Conservation (phyloP, 352 stramenopile genomes). For the Thraustochytrium striatum region DNA sequence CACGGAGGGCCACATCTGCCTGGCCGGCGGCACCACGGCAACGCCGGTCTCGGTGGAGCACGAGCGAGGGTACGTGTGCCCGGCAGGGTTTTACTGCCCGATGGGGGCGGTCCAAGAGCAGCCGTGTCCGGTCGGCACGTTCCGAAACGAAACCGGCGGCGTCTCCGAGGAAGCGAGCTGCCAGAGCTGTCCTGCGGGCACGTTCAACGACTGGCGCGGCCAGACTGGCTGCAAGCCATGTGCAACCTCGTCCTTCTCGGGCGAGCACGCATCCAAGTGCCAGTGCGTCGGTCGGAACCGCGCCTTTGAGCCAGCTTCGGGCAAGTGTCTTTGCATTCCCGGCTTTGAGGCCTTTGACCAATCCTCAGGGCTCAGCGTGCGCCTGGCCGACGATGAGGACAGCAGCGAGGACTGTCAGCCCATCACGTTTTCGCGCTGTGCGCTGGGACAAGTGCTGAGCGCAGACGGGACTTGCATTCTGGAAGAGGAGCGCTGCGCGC, state of each 20-base stretch:
- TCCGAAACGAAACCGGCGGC: constrained; percentile 63
- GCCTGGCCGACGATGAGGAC: constrained; percentile 68
- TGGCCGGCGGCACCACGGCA: constrained; percentile 65
- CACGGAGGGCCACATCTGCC: constrained; percentile 73
- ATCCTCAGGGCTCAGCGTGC: constrained; percentile 22
- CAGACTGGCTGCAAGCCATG: constrained; percentile 73
- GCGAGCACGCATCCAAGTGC: constrained; percentile 64
- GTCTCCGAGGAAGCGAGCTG: constrained; percentile 64
- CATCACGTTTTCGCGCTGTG: constrained; percentile 78
- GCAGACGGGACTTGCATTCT: constrained; percentile 67
- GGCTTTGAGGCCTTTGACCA: constrained; percentile 82
- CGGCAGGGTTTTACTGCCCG: constrained; percentile 69
- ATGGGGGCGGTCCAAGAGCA: constrained; percentile 60
- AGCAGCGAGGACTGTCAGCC: constrained; percentile 80
- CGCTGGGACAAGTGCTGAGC: constrained; percentile 63
- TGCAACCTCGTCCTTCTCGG: constrained; percentile 68
- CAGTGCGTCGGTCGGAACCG: constrained; percentile 76
- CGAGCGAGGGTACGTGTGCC: constrained; percentile 78
- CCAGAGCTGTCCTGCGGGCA: constrained; percentile 64
- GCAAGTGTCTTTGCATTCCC: constrained; percentile 81
- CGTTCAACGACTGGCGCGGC: constrained; percentile 68
- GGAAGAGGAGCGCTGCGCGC: constrained; percentile 52
- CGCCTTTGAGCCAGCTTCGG: constrained; percentile 80
- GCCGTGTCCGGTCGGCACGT: constrained; percentile 67
- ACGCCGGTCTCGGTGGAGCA: constrained; percentile 59